Conservation (phyloP, 108 stramenopile genomes). For the Nannochloropsis oceanica region DNA sequence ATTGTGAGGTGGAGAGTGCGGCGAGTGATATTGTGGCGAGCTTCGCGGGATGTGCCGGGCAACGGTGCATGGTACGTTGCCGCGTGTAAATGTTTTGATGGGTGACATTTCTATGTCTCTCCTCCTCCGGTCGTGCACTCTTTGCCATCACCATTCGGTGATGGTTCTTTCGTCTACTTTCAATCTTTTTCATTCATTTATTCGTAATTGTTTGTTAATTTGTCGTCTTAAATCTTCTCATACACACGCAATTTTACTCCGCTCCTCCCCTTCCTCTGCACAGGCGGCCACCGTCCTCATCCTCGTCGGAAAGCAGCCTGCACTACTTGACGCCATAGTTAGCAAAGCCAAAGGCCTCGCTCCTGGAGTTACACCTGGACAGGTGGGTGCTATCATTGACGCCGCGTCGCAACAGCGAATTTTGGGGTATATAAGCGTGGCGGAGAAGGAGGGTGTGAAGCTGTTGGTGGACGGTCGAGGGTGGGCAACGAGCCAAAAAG, state of each 20-base stretch:
- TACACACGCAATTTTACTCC: background rate
- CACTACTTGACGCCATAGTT: constrained; percentile 48
- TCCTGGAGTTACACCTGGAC: constrained; percentile 59
- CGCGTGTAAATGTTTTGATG: background rate
- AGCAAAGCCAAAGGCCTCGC: constrained; percentile 52
- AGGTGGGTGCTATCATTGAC: constrained; percentile 83
- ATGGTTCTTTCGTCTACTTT: background rate
- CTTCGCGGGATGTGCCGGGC: constrained; percentile 46
- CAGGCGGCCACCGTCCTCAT: constrained; percentile 82
- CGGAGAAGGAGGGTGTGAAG: constrained; percentile 55
- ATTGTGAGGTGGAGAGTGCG: constrained; percentile 65
- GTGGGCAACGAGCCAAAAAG: constrained; percentile 41
- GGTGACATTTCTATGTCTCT: background rate
- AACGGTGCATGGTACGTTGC: constrained; percentile 12
- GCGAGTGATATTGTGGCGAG: constrained; percentile 72
- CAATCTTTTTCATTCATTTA: background rate
- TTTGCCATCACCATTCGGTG: background rate
- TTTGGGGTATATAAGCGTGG: constrained; percentile 55
- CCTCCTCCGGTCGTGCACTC: background rate
- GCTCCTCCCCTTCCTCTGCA: constrained; percentile 6
- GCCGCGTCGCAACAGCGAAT: constrained; percentile 55
- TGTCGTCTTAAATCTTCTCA: background rate
- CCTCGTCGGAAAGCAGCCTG: constrained; percentile 47
- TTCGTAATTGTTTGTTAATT: background rate
- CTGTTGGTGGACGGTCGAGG: constrained; percentile 74